Evolutionary conservation across 192 early-diverging fungal genomes (phyloP), one percentile per base, ranked within the genome.

Genomic region (Coemansia sp.): DNA sequence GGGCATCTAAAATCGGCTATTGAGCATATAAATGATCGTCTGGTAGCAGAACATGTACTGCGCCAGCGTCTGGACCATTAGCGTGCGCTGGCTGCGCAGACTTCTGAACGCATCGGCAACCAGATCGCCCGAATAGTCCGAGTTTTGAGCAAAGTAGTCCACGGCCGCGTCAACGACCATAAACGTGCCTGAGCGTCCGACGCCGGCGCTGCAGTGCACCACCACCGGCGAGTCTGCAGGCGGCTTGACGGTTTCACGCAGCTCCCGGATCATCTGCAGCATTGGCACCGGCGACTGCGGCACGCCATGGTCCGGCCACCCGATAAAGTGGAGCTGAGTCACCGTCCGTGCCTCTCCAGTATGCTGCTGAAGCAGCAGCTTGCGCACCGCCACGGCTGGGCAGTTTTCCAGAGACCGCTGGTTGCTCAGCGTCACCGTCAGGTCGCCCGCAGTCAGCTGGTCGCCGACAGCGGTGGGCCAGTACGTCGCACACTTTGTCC

Each of bases 21-120:
- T 49, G 12, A 75, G 40, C 54, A 58, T 57, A 36, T 49, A 75
- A 50, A 34, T 19, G 42, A 57, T 54, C 2, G 84, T 84, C 45
- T 91, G 84, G 49, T 94, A 94, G 63, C 88, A 88, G 59, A 90
- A 85, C 26, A 79, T 65, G 64, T 78, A 92, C 76, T 94, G 92
- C 19, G 70, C 49, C 5, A 85, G 49, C 5, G 85, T 86, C 73
- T 94, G 92, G 3, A 94, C 91, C 85, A 91, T 90, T 12, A 76
- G 62, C 8, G 90, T 73, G 42, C 92, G 81, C 55, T 94, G 92
- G 43, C 67, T 70, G 42, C 91, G 73, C 53, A 93, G 75, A 1
- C 67, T 61, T 29, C 53, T 67, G 27, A 89, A 78, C 4, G 72
- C 64, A 25, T 84, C 74, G 11, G 70, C 74, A 10, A 92, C 75